Base-by-base conservation (phyloP, 2,329 filamentous ascomycete genomes). In the Aaosphaeria arxii region DNA sequence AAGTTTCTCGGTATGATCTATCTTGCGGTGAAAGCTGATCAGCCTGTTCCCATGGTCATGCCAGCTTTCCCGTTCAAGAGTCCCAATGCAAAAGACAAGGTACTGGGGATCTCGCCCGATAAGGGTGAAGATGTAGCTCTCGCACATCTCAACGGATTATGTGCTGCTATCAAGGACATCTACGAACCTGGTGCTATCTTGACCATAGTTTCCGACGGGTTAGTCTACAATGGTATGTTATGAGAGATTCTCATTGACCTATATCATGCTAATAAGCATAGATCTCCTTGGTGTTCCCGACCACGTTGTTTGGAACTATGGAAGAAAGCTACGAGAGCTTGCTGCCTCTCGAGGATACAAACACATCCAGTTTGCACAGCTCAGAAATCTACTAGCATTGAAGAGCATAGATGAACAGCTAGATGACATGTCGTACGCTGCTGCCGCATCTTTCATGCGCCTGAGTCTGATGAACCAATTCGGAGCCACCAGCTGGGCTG, bases 31-130 rank as follows among this genome's bases (percentile, higher is more conserved):
- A 24, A 24, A 24, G 17, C 17, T 24, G 17, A 47, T 5, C 52
- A 61, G 39, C 52, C 62, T 4, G 47, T 66, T 31, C 56, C 47
- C 24, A 54, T 68, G 48, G 52, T 66, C 11, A 72, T 84, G 0
- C 82, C 82, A 0, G 81, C 80, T 0, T 85, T 84, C 40, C 82
- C 82, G 0, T 84, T 82, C 71, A 85, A 85, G 54, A 83, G 79
- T 0, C 77, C 81, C n/a, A 84, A 84, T 53, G 72, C 69, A 0
- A 57, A 58, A 1, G 67, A 74, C 36, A 85, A 86, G 46, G 79
- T 82, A 0, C 63, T 84, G n/a, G 80, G 73, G 2, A 50, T 48
- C 1, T 53, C 74, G 3, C 74, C 74, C 0, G 74, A 76, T 42
- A 59, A 71, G n/a, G 74, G 66, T 4, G 74, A 76, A 47, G 69